Evolutionary conservation across 1,284 basidiomycete species (phyloP).

Genomic region (Trametes sp.): DNA sequence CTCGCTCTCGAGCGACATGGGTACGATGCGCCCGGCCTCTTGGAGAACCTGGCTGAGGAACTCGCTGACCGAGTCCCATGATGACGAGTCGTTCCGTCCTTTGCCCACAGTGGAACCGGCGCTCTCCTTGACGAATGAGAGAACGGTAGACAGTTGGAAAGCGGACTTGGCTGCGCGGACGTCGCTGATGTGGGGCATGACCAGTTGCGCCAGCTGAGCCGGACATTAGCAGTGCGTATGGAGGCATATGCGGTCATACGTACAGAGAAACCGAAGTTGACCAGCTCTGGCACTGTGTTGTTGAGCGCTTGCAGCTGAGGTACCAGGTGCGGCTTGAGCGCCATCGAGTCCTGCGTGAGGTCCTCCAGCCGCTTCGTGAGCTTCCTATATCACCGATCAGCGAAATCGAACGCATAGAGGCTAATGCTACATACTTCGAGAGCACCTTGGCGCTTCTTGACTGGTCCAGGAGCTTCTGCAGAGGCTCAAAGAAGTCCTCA

Average conservation of each 20-base stretch:
- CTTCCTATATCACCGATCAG: slow-evolving; percentile 62
- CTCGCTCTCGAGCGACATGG: slow-evolving; percentile 77
- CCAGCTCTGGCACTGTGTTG: slow-evolving; percentile 79
- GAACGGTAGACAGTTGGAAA: slow-evolving; percentile 77
- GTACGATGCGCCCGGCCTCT: slow-evolving; percentile 75
- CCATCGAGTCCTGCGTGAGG: slow-evolving; percentile 72
- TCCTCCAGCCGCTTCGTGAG: slow-evolving; percentile 86
- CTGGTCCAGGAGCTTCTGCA: slow-evolving; percentile 83
- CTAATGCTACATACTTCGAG: slow-evolving; percentile 66
- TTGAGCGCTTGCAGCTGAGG: slow-evolving; percentile 77
- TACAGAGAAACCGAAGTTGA: slow-evolving; percentile 90
- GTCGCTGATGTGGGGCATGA: slow-evolving; percentile 82
- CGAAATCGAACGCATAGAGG: slow-evolving; percentile 10
- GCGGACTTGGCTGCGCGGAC: slow-evolving; percentile 78
- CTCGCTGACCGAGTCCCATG: slow-evolving; percentile 81
- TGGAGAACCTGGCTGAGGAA: slow-evolving; percentile 74
- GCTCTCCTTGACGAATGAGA: slow-evolving; percentile 77
- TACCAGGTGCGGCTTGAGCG: slow-evolving; percentile 75
- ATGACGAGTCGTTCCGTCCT: slow-evolving; percentile 65
- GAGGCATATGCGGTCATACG: slow-evolving; percentile 35
- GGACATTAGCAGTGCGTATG: neutral
- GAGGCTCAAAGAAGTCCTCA: slow-evolving; percentile 77
- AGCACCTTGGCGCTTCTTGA: slow-evolving; percentile 82
- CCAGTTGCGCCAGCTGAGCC: slow-evolving; percentile 82
- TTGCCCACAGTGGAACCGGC: slow-evolving; percentile 77